Evolutionary conservation across 1,284 basidiomycete genomes (phyloP), one percentile per base, ranked within the genome.

Genomic region (Ceratobasidium sp.): DNA sequence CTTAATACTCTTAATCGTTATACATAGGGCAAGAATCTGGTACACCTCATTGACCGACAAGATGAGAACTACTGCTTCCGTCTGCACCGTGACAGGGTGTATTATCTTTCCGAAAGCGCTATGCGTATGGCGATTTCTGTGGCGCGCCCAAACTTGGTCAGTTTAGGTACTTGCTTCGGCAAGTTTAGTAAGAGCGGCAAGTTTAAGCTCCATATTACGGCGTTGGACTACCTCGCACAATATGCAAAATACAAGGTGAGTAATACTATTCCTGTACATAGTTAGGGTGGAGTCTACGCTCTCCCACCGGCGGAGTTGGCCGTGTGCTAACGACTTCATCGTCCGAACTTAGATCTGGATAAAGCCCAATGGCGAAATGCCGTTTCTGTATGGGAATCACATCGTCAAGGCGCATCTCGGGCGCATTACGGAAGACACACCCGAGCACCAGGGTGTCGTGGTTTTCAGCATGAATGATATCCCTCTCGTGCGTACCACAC

Each of bases 311-410:
- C 46, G n/a, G 46, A 30, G 42, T 71, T 64, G n/a, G n/a, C 2
- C 25, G 33, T 47, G 6, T 54, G 42, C 57, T 47, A 21, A 57
- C 46, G 47, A 7, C 19, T n/a, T 7, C 29, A n/a, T 13, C 30
- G 23, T n/a, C 27, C 11, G 5, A 11, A 8, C 23, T 6, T 73
- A 97, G 95, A 87, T 98, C 41, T 99, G 97, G 97, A 96, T 99
- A 78, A 99, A 99, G 79, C 91, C 95, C 14, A 97, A 99, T 73
- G 97, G 97, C 75, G 97, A 99, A 80, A 94, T 99, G 87, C 97
- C 97, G 1, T 99, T 98, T 83, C 80, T 99, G 57, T 99, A 99
- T 76, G 97, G 97, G 68, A 99, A 99, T 77, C 95, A 99, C 81
- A 91, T 99, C 71, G 87, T 98, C 73, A 99, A 99, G 80, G 97